Evolutionary conservation across 2,329 filamentous ascomycete species (phyloP).

Genomic region (Pyrenophora tritici-repentis): DNA sequence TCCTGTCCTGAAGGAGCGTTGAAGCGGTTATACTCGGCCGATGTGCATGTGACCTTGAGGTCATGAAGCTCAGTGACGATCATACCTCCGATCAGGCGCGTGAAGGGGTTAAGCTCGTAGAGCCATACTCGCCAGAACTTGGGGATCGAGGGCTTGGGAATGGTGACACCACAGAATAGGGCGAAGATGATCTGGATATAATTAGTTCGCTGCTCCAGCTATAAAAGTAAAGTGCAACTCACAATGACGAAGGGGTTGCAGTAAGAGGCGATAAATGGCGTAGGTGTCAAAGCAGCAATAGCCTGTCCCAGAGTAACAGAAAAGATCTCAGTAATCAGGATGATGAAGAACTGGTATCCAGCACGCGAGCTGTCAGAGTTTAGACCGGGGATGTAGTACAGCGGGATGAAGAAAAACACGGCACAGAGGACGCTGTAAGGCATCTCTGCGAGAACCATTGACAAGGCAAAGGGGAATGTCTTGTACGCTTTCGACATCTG

Average conservation of each 20-base stretch:
- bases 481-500: slow-evolving; percentile 85
- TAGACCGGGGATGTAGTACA: slow-evolving; percentile 86
- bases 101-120: slow-evolving; percentile 83
- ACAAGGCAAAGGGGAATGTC: slow-evolving; percentile 74
- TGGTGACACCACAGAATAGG: slow-evolving; percentile 86
- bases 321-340: slow-evolving; percentile 83
- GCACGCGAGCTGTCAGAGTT: slow-evolving; percentile 66
- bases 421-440: slow-evolving; percentile 83
- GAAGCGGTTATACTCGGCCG: slow-evolving; percentile 70
- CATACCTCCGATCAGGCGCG: slow-evolving; percentile 78
- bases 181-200: slow-evolving; percentile 76
- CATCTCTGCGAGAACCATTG: slow-evolving; percentile 81
- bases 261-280: slow-evolving; percentile 76
- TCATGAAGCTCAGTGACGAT: slow-evolving; percentile 76
- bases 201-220: background rate
- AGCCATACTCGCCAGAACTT: slow-evolving; percentile 80
- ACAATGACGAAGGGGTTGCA: slow-evolving; percentile 65
- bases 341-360: slow-evolving; percentile 85
- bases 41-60: slow-evolving; percentile 64
- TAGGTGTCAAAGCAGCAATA: slow-evolving; percentile 76
- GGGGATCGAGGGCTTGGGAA: slow-evolving; percentile 77
- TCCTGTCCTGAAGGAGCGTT: slow-evolving; percentile 66
- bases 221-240: background rate
- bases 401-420: slow-evolving; percentile 76
- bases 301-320: slow-evolving; percentile 76